Percentiles rank a stretch among this genome's conserved stretches.
These are phyloP conservation scores for Lentinula lateritia DNA, from an alignment of 768 basidiomycete genomes.

Conservation along the genomic window DNA sequence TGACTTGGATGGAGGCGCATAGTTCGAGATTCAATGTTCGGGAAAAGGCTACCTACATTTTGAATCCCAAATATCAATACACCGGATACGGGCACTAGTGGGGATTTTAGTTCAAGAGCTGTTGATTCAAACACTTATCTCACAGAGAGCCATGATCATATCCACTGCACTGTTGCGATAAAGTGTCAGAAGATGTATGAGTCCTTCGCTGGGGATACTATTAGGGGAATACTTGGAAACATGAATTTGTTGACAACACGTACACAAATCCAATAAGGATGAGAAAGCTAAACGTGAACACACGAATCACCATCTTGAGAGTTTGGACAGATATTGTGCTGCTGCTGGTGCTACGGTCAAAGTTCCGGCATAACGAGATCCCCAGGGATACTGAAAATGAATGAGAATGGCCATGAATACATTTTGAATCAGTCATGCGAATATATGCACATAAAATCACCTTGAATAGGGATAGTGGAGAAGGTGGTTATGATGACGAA, in stretches of 20 bases:
- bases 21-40: background rate
- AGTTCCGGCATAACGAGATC: conserved; percentile 5
- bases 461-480: conserved; percentile 9
- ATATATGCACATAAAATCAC: background rate
- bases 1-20: background rate
- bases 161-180: conserved; percentile 1
- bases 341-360: background rate
- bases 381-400: conserved; percentile 7
- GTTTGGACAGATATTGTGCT: conserved; percentile 6
- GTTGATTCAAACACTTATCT: background rate
- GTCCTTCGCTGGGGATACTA: background rate
- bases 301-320: conserved; percentile 9
- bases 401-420: background rate
- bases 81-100: conserved; percentile 6
- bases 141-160: conserved; percentile 9
- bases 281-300: conserved; percentile 8
- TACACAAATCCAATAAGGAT: conserved; percentile 10
- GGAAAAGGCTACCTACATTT: background rate
- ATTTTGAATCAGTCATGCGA: background rate
- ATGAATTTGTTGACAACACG: background rate
- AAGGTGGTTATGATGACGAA: conserved; percentile 8
- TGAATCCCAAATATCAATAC: conserved; percentile 11
- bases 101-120: background rate
- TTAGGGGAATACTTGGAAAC: background rate
- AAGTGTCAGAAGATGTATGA: conserved; percentile 3